A percentile compares a stretch with the other conserved stretches of the same genome.
Conservation (phyloP, 176 grass and related monocot genomes). For the Saccharum officinarum region DNA sequence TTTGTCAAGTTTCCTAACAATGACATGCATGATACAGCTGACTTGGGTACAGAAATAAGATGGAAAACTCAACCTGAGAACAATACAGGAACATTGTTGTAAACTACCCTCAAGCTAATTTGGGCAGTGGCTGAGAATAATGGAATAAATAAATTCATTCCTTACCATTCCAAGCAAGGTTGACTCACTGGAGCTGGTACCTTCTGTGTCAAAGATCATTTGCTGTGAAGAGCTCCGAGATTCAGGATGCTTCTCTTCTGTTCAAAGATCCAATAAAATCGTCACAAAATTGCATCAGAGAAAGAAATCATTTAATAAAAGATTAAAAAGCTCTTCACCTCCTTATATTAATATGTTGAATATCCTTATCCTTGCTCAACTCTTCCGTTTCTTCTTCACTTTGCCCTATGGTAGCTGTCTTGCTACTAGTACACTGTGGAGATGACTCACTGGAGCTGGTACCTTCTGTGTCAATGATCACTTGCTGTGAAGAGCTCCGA, state of each 20-base stretch:
- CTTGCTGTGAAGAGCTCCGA: too few species aligned
- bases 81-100: too few species aligned
- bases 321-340: slow-evolving; percentile 18
- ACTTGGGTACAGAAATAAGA: neutral
- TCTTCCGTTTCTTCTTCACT: slow-evolving; percentile 25
- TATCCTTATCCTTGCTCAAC: slow-evolving; percentile 29
- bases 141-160: slow-evolving; percentile 3
- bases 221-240: neutral
- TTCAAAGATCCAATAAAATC: slow-evolving; percentile 26
- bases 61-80: neutral
- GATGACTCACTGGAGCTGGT: neutral
- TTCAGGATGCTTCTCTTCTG: slow-evolving; percentile 37
- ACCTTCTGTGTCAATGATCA: too few species aligned
- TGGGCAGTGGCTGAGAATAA: neutral
- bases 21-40: neutral
- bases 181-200: slow-evolving; percentile 16
- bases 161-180: slow-evolving; percentile 28
- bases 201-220: neutral
- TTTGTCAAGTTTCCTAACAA: neutral
- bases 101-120: neutral
- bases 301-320: neutral
- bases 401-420: slow-evolving; percentile 24
- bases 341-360: slow-evolving; percentile 3
- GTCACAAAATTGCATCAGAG: slow-evolving; percentile 17
- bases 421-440: neutral